These are phyloP conservation scores for Lepidopterella palustris DNA, from an alignment of 495 filamentous ascomycete species.

Conservation along the genomic window DNA sequence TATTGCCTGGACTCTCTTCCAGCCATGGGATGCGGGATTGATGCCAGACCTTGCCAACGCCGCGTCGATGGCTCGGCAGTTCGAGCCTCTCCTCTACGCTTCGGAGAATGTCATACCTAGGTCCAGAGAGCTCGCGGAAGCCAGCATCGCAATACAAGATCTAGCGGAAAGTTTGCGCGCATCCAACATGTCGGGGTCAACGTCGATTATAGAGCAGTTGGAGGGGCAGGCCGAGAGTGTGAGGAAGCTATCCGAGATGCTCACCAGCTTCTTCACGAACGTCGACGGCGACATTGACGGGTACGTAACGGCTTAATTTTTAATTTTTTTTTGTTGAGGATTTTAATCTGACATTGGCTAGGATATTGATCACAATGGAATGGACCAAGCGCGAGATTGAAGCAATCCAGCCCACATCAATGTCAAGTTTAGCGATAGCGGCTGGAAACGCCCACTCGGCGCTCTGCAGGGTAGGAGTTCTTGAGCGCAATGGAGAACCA, in stretches of 20 bases:
- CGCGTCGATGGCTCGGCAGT: constrained; percentile 75
- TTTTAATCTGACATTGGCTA: constrained; percentile 24
- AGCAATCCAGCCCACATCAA: constrained; percentile 47
- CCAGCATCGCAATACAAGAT: constrained; percentile 86
- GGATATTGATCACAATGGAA: constrained; percentile 88
- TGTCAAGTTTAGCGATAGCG: constrained; percentile 54
- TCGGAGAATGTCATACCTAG: constrained; percentile 82
- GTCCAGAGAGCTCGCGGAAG: constrained; percentile 79
- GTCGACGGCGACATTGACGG: constrained; percentile 87
- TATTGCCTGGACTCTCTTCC: constrained; percentile 57
- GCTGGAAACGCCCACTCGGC: constrained; percentile 76
- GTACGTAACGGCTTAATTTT: constrained; percentile 34
- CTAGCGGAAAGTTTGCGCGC: constrained; percentile 77
- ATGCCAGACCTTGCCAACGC: constrained; percentile 87
- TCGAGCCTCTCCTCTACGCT: constrained; percentile 87
- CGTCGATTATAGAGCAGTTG: constrained; percentile 75
- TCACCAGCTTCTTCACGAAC: constrained; percentile 83
- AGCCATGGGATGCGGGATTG: constrained; percentile 57
- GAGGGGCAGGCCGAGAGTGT: constrained; percentile 77
- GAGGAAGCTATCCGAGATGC: constrained; percentile 70
- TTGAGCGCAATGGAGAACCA: constrained; percentile 59
- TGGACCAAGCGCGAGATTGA: constrained; percentile 81
- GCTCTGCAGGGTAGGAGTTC: constrained; percentile 58
- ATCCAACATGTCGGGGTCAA: constrained; percentile 84
- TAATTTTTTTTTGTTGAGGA: not conserved